Conservation (phyloP, 306 rosid genomes). For the Trifolium fragiferum region DNA sequence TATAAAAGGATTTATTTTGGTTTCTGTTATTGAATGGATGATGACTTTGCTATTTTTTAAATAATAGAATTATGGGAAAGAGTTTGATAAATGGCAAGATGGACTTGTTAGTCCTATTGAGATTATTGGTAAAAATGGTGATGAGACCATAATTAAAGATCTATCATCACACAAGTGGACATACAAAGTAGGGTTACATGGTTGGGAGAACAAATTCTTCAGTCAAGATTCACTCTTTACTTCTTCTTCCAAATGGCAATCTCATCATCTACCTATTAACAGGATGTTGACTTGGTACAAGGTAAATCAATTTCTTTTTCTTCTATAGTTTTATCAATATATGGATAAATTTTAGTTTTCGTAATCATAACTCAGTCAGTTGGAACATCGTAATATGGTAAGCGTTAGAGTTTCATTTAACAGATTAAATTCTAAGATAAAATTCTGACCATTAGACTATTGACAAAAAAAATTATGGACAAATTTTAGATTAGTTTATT, state of each 20-base stretch:
- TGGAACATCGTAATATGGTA: too few species aligned
- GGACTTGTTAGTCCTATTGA: neutral
- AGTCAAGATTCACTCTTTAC: neutral
- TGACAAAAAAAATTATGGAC: too few species aligned
- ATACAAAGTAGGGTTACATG: neutral
- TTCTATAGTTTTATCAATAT: too few species aligned
- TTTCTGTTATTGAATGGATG: too few species aligned
- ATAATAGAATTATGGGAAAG: neutral
- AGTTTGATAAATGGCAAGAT: neutral
- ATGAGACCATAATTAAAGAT: neutral
- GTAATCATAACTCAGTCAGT: too few species aligned
- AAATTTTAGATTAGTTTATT: too few species aligned
- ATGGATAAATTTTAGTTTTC: too few species aligned
- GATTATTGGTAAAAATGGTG: neutral
- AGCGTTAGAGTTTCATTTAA: too few species aligned
- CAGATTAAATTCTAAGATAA: too few species aligned
- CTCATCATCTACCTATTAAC: neutral
- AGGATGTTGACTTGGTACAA: neutral
- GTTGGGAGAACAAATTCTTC: neutral
- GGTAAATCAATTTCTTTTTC: neutral
- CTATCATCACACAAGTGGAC: neutral
- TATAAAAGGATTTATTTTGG: too few species aligned
- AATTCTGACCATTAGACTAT: too few species aligned
- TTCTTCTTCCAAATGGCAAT: neutral
- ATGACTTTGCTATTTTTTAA: too few species aligned